Evolutionary conservation across 1,284 basidiomycete species (phyloP), one percentile per base, ranked within the genome.

Genomic region (Porodaedalea pini): DNA sequence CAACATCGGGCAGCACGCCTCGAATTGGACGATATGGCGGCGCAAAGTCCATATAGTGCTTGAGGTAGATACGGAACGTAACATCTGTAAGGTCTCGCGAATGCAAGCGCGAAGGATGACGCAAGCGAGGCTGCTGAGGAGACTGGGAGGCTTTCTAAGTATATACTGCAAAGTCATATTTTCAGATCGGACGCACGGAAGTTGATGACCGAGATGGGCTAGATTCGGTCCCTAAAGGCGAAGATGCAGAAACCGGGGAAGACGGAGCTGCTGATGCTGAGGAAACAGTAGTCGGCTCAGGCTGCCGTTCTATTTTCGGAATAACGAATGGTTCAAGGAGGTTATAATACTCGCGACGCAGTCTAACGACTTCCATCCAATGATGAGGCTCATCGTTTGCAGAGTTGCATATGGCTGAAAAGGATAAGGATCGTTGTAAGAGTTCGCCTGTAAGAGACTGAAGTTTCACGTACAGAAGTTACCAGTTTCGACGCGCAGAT

Each of bases 31-130:
- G 29, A 17, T 41, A 54, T 49, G 59, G 60, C 1, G 67, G 69
- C 0, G 68, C 68, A 61, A 82, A 75, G 64, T 87, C 82, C 82
- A 90, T 85, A 67, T 82, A 90, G 61, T 90, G 83, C 62, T 87
- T 88, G 59, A 90, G 63, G 64, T 90, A 89, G 41, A 88, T 78
- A 10, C 85, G 78, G 67, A 90, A 88, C 0, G 82, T 84, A 58
- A 83, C 83, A 4, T 73, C 75, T 1, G 80, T 88, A 36, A 90
- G 77, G 56, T 89, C 85, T 15, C 75, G 74, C 0, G 81, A 78
- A 51, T 78, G 83, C 17, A 90, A 69, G 32, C 82, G 76, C 0
- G 83, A 82, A 1, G 87, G 88, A 67, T 90, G 86, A 34, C 85
- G 82, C 32, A 90, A 72, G 34, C 56, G 47, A 10, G 64, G 43